phyloP scores from a whole-genome alignment of 176 grass and related monocot genomes.

The Triticum timopheevii region DNA sequence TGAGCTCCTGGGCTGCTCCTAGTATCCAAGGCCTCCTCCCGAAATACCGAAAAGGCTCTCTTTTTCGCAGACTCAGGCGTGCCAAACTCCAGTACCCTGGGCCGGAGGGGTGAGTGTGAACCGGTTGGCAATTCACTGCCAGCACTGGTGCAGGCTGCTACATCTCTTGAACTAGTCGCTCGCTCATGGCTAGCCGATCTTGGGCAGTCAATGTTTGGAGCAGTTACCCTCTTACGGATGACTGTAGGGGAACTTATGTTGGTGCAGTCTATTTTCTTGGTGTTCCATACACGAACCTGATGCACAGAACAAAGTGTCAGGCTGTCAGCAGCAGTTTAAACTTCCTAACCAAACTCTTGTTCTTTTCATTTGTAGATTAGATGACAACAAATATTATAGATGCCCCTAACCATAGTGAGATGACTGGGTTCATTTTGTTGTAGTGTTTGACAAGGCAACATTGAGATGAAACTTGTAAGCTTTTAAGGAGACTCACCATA shows the following conservation, averaged over 20 bases:
- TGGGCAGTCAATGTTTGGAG: slow-evolving; percentile 46
- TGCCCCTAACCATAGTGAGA: not conserved
- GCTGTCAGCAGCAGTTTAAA: not conserved
- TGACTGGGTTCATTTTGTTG: not conserved
- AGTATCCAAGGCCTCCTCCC: slow-evolving; percentile 34
- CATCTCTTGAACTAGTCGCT: slow-evolving; percentile 37
- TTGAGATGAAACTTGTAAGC: not conserved
- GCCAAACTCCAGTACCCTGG: slow-evolving; percentile 61
- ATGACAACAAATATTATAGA: not conserved
- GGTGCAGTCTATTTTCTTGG: slow-evolving; percentile 49
- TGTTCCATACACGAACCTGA: slow-evolving; percentile 88
- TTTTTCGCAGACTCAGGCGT: slow-evolving; percentile 77
- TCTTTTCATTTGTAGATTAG: not conserved
- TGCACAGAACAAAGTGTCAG: slow-evolving; percentile 18
- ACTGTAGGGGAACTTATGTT: slow-evolving; percentile 59
- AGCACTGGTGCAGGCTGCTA: slow-evolving; percentile 23
- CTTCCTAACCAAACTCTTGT: not conserved
- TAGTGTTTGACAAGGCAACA: not conserved
- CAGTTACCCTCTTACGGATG: slow-evolving; percentile 71
- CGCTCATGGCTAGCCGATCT: slow-evolving; percentile 39
- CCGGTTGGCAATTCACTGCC: not conserved
- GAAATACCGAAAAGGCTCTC: slow-evolving; percentile 59
- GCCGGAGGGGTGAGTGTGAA: slow-evolving; percentile 45
- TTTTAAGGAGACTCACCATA: slow-evolving; percentile 48
- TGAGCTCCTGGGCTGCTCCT: slow-evolving; percentile 47